Base-by-base conservation (phyloP, 176 grass and related monocot genomes). In the Ampelocalamus luodianensis region DNA sequence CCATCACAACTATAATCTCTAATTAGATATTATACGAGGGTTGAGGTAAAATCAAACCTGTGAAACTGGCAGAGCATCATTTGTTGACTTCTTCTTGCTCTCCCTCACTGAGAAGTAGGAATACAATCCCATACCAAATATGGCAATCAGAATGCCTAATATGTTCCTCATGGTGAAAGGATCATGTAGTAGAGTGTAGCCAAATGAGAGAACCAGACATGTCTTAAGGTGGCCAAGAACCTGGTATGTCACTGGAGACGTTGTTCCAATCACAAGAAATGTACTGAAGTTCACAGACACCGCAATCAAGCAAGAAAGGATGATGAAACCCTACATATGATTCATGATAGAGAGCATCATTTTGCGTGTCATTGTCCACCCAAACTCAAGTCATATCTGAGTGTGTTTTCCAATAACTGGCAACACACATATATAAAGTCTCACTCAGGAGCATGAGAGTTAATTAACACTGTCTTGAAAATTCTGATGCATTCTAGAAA, bases 201-300 rank as follows among this genome's bases (percentile, higher is more conserved):
- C 97, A 88, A 99, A 94, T n/a, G 97, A 96, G 58, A 99, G 93
- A 74, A 99, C 85, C 20, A 99, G 85, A 16, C 97, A 99, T 79
- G 97, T 99, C 89, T 99, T 99, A 24, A 99, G 97, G 88, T 99
- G 97, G 54, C 97, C 97, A 66, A 99, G 93, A 71, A 99, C 97
- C 68, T 99, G 97, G 82, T 99, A 99, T 22, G 97, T 99, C 49
- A 99, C 93, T 69, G 97, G 97, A 13, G 97, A 99, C 27, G 97
- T 99, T 13, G 93, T 96, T 46, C 97, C 97, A 59, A 99, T 99
- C 46, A 99, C 97, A 66, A 99, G 88, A 80, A 99, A 99, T 46
- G 97, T 99, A 82, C 93, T 96, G 88, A 99, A 96, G 93, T 99
- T 99, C 50, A 99, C 97, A 11, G 93, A 99, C 44, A 99, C 97